A percentile compares a stretch with the other conserved stretches of the same genome.
phyloP scores from a whole-genome alignment of 306 rosid genomes.

The Corylus americana region DNA sequence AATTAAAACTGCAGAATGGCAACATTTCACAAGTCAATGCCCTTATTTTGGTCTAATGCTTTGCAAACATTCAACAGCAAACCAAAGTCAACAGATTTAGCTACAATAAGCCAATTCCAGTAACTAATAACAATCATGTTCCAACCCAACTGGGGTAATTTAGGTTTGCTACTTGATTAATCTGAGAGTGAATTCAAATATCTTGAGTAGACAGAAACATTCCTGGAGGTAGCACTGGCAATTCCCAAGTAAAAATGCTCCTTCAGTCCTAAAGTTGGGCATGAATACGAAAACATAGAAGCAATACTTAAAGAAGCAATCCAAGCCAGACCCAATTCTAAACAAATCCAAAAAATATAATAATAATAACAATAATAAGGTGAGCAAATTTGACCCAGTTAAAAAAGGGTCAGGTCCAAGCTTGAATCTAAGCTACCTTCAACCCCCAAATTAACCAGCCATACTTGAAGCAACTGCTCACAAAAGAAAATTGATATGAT shows the following conservation, averaged over 20 bases:
- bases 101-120: conserved; percentile 19
- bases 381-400: not conserved
- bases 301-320: not conserved
- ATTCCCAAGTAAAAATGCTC: conserved; percentile 8
- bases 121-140: conserved; percentile 12
- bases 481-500: not conserved
- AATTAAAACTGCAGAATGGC: not conserved
- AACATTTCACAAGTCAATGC: not conserved
- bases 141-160: conserved; percentile 10
- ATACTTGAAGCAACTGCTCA: not conserved
- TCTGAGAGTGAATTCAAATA: conserved; percentile 3
- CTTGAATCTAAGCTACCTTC: not conserved
- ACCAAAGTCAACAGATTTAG: conserved; percentile 10
- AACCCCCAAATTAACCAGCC: not conserved
- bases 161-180: conserved; percentile 19
- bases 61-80: not conserved
- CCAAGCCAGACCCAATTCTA: conserved; percentile 7
- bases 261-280: conserved; percentile 1
- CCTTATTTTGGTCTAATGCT: conserved; percentile 1
- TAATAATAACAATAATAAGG: not conserved
- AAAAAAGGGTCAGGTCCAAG: not conserved
- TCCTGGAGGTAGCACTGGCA: conserved; percentile 5
- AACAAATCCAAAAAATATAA: not conserved
- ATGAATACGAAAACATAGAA: conserved; percentile 16
- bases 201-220: conserved; percentile 1